phyloP scores from a whole-genome alignment of 2,329 filamentous ascomycete genomes.

The Venturia pyrina region DNA sequence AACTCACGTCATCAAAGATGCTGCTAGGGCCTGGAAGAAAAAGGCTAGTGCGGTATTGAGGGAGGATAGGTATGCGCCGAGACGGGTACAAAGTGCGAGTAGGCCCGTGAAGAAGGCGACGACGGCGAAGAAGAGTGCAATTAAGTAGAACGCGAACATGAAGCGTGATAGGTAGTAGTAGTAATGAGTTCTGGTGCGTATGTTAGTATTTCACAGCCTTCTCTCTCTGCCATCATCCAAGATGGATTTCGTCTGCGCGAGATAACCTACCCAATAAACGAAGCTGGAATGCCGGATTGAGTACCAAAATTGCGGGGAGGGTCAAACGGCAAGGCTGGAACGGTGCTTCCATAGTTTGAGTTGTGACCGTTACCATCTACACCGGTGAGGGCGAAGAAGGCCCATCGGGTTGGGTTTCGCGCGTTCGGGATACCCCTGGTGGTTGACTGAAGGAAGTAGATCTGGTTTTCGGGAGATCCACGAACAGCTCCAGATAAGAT shows the following conservation, averaged over 20 bases:
- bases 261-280: constrained; percentile 41
- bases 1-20: constrained; percentile 66
- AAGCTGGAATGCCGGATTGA: constrained; percentile 39
- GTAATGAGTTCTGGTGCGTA: constrained; percentile 33
- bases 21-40: constrained; percentile 59
- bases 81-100: constrained; percentile 59
- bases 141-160: constrained; percentile 83
- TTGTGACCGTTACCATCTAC: constrained; percentile 42
- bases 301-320: constrained; percentile 53
- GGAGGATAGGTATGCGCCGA: constrained; percentile 58
- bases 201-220: neutral
- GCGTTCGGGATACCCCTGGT: constrained; percentile 62
- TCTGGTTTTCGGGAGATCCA: constrained; percentile 53
- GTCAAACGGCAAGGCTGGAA: constrained; percentile 57
- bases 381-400: constrained; percentile 77
- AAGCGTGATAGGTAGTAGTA: constrained; percentile 87
- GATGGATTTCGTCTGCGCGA: no score
- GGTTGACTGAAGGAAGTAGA: constrained; percentile 78
- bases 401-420: constrained; percentile 64
- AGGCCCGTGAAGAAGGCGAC: constrained; percentile 58
- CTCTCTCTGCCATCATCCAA: no score
- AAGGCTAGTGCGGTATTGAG: constrained; percentile 49
- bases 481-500: constrained; percentile 51
- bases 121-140: constrained; percentile 69
- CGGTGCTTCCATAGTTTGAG: constrained; percentile 51